Evolutionary conservation across 2,329 filamentous ascomycete species (phyloP).

Genomic region (Pseudocercospora eumusae): DNA sequence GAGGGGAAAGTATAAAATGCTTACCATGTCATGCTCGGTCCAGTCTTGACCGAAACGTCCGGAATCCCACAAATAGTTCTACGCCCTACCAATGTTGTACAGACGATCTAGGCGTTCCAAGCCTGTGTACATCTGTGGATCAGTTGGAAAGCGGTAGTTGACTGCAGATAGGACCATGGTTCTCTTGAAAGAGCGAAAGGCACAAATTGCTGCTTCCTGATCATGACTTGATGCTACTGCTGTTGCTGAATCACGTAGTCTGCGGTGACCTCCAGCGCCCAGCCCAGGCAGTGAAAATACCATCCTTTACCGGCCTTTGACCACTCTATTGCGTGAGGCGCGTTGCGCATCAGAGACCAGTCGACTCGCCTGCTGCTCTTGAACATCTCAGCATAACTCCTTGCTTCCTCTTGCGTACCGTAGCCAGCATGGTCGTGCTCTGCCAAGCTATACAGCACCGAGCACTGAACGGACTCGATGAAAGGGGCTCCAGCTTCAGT

Average conservation of each 20-base stretch:
- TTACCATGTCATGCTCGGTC: neutral
- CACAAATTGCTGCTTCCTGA: neutral
- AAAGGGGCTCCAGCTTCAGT: neutral
- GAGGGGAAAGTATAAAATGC: neutral
- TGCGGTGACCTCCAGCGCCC: neutral
- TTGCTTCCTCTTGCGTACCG: neutral
- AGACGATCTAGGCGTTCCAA: neutral
- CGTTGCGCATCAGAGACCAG: neutral
- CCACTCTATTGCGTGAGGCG: conserved; percentile 7
- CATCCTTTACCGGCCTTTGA: neutral
- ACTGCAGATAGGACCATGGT: neutral
- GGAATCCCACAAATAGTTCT: neutral
- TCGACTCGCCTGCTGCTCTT: conserved; percentile 7
- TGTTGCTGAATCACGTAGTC: neutral
- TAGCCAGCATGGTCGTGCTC: neutral
- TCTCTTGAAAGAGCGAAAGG: neutral
- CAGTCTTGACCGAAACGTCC: neutral
- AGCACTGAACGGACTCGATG: neutral
- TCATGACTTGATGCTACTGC: neutral
- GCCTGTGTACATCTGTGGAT: neutral
- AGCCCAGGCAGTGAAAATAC: neutral
- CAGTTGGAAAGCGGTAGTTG: neutral
- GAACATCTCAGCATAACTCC: neutral
- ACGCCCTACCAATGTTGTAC: neutral
- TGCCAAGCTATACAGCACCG: neutral